Evolutionary conservation across 1,284 basidiomycete genomes (phyloP), one percentile per base, ranked within the genome.

Genomic region (Sphagnurus paluster): DNA sequence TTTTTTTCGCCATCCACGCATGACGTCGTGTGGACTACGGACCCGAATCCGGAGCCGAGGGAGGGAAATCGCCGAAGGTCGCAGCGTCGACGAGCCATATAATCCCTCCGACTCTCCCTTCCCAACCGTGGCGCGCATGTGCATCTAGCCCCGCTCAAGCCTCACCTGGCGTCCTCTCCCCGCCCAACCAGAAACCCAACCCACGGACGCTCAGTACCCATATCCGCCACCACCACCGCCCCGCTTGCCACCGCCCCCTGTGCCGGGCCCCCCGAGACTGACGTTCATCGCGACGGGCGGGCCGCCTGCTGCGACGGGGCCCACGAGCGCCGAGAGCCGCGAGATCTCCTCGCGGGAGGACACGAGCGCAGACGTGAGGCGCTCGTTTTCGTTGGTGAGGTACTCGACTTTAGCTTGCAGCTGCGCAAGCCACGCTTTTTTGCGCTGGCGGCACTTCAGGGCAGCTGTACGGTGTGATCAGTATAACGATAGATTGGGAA

Each of bases 391-490:
- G 55, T 87, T 84, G 23, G 80, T 76, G 23, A 98, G 78, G 55
- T 80, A 91, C 65, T 98, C 95, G 63, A 95, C 92, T 62, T 96
- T 96, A 43, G 87, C 84, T 68, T 99, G 96, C 14, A 99, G 75
- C 55, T 93, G 88, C 19, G 85, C 79, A 20, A 98, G 80, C 96
- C 97, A 99, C 5, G 93, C 93, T 70, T 99, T 99, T 69, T 99
- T 99, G 46, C 96, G 86, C 66, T 99, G 96, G 30, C 96, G 90
- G 68, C 97, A 99, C 71, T 99, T 99, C 61, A 98, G 82, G 3
- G 96, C 96, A 48, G 96, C 96, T 96, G 62, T 5, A 7, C 42
- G 56, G 37, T 29, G 46, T 21, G 33, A 2, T 21, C 21, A 44
- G 26, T 21, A 30, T 43, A 21, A 34, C 39, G 34, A 38, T 28